phyloP scores from a whole-genome alignment of 495 filamentous ascomycete genomes.

The Hyaloscypha bicolor region DNA sequence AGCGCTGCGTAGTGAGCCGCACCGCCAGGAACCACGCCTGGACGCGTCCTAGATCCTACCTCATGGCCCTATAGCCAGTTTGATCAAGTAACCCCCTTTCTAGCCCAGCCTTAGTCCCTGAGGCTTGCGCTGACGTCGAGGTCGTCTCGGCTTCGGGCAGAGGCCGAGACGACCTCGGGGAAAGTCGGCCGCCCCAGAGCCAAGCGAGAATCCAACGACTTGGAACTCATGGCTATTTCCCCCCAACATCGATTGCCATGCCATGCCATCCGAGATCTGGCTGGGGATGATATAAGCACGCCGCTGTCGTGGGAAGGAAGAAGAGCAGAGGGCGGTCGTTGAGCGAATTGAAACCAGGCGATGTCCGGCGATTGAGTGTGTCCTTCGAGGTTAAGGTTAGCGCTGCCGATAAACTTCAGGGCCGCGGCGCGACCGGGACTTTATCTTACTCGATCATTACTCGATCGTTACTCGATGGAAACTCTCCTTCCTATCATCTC shows the following conservation, averaged over 20 bases:
- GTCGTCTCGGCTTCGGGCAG: not conserved
- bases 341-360: conserved; percentile 10
- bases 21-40: not conserved
- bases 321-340: conserved; percentile 7
- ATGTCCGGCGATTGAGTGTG: conserved; percentile 5
- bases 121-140: not conserved
- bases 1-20: not conserved
- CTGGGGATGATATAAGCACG: not conserved
- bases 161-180: not conserved
- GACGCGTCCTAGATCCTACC: not conserved
- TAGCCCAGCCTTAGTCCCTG: not conserved
- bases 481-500: conserved; percentile 18
- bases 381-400: not conserved
- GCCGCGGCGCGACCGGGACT: not conserved
- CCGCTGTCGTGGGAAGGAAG: not conserved
- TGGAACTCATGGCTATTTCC: not conserved
- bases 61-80: conserved; percentile 4
- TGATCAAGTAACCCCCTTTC: conserved; percentile 17
- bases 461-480: conserved; percentile 30
- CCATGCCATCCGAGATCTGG: not conserved
- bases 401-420: conserved; percentile 7
- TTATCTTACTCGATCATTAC: conserved; percentile 1
- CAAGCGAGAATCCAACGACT: not conserved
- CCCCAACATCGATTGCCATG: not conserved
- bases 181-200: not conserved